Conservation (phyloP, 768 basidiomycete species). For the Xanthoconium stramineum region DNA sequence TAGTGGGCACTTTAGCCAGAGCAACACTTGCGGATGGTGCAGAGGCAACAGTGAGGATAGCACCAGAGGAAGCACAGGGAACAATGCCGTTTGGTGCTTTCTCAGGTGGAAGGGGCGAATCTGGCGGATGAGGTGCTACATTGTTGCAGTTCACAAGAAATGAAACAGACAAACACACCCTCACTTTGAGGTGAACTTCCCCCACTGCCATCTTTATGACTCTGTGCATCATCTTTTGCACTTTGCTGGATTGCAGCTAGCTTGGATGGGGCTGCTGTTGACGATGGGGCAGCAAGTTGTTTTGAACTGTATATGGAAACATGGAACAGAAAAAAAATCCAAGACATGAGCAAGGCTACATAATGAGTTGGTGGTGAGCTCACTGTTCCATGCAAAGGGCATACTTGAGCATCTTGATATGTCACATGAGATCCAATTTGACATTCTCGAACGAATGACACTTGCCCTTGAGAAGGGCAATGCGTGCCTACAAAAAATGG, state of each 20-base stretch:
- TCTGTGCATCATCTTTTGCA: conserved; percentile 69
- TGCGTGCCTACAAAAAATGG: conserved; percentile 73
- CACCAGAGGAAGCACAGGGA: conserved; percentile 57
- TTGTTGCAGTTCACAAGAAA: conserved; percentile 1
- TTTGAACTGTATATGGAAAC: conserved; percentile 57
- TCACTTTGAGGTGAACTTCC: conserved; percentile 85
- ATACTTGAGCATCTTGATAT: conserved; percentile 99
- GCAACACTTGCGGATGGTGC: conserved; percentile 42
- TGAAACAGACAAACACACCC: conserved; percentile 41
- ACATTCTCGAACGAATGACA: conserved; percentile 96
- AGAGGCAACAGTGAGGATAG: background rate
- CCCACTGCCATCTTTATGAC: conserved; percentile 76
- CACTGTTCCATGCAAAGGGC: conserved; percentile 95
- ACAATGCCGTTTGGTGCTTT: conserved; percentile 62
- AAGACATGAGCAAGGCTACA: conserved; percentile 4
- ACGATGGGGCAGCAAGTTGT: conserved; percentile 59
- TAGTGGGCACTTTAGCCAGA: conserved; percentile 69
- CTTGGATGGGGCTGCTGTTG: conserved; percentile 64
- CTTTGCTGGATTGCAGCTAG: conserved; percentile 56
- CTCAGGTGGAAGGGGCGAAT: conserved; percentile 70
- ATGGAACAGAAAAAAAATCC: conserved; percentile 29
- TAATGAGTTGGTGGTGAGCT: conserved; percentile 24
- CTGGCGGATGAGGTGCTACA: conserved; percentile 36
- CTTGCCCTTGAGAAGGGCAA: conserved; percentile 96
- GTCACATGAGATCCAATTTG: conserved; percentile 90